phyloP scores from a whole-genome alignment of 169 alveolate genomes.

The Toxoplasma gondii region DNA sequence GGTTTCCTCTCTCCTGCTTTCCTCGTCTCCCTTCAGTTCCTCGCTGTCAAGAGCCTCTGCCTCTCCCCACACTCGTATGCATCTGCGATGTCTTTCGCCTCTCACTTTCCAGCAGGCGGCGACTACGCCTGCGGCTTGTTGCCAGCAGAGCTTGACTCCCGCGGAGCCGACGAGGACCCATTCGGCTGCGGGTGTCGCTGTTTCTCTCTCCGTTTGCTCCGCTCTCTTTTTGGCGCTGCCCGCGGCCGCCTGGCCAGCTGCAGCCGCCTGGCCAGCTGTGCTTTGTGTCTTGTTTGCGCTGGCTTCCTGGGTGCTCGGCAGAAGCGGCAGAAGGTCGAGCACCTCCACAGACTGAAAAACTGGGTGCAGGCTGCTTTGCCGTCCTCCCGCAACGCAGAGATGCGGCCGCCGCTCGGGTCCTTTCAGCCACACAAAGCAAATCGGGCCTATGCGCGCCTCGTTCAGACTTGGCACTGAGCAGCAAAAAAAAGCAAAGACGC shows the following conservation, averaged over 20 bases:
- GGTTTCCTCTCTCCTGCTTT: background rate
- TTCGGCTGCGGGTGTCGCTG: background rate
- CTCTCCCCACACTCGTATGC: background rate
- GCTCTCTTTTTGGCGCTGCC: background rate
- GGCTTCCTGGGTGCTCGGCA: background rate
- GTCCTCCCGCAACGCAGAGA: conserved; percentile 40
- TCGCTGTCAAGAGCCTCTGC: background rate
- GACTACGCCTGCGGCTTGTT: conserved; percentile 3
- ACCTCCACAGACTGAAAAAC: conserved; percentile 5
- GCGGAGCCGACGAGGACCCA: background rate
- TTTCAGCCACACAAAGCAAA: conserved; percentile 17
- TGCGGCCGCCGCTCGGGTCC: background rate
- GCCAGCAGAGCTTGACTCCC: conserved; percentile 33
- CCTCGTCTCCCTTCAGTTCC: background rate
- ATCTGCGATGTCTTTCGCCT: background rate
- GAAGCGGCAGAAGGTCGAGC: conserved; percentile 13
- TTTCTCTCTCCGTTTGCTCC: background rate
- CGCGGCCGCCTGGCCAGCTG: background rate
- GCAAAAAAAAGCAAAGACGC: background rate
- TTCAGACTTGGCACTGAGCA: conserved; percentile 25
- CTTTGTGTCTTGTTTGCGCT: background rate
- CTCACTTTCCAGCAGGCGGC: background rate
- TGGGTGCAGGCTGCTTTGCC: conserved; percentile 11
- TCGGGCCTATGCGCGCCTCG: conserved; percentile 24
- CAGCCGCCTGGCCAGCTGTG: too few species aligned